Percentiles rank a stretch among this genome's conserved stretches.
Conservation (phyloP, 1,139 yeast species). For the Pichia sp. region DNA sequence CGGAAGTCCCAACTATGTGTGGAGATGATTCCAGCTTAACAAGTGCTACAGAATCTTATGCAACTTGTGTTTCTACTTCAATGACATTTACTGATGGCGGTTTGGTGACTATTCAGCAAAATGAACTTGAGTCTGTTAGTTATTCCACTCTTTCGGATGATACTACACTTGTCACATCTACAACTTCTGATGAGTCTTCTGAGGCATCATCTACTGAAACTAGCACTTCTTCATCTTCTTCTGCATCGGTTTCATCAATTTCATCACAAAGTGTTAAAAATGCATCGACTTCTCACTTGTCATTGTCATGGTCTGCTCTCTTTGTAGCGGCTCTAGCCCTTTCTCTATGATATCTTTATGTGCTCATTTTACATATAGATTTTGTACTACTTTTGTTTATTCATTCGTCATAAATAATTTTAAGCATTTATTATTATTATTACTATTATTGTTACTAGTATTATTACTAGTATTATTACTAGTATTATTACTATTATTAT, state of each 20-base stretch:
- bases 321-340: neutral
- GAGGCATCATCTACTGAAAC: neutral
- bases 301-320: neutral
- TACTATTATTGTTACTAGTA: too few relatives aligned
- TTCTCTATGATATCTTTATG: neutral
- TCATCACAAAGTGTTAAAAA: neutral
- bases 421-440: too few relatives aligned
- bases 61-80: conserved; percentile 1
- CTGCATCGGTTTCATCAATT: neutral
- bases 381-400: neutral
- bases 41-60: neutral
- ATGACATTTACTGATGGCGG: conserved; percentile 4
- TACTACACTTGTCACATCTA: neutral
- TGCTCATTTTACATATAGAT: neutral
- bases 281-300: neutral
- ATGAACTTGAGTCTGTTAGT: neutral
- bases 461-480: too few relatives aligned
- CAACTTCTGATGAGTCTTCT: neutral
- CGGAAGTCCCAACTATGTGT: conserved; percentile 8
- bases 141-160: conserved; percentile 6
- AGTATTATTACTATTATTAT: too few relatives aligned
- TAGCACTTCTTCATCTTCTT: neutral
- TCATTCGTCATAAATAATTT: neutral
- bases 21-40: neutral
- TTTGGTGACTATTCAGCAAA: conserved; percentile 1